These are phyloP conservation scores for Aquilaria yunnanensis DNA, from an alignment of 345 rosid genomes.

Conservation along the genomic window DNA sequence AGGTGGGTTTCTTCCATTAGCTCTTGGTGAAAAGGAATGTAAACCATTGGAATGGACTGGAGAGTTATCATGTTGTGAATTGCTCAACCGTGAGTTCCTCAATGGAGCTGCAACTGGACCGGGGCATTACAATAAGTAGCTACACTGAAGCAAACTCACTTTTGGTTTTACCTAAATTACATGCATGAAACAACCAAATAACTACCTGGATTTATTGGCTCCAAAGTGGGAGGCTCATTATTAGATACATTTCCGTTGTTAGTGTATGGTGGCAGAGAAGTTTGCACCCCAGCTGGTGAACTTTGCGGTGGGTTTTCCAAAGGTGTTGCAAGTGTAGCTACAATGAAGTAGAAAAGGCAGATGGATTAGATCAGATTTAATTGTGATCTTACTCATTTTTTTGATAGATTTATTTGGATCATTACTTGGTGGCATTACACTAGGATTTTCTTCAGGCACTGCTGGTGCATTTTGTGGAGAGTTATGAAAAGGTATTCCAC, in stretches of 20 bases:
- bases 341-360: background rate
- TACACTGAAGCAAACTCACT: background rate
- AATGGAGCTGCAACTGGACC: conserved; percentile 18
- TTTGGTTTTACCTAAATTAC: background rate
- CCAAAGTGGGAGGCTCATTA: conserved; percentile 9
- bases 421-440: conserved; percentile 13
- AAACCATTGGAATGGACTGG: conserved; percentile 14
- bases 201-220: conserved; percentile 23
- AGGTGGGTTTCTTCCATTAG: conserved; percentile 13
- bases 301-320: conserved; percentile 20
- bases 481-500: background rate
- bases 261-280: conserved; percentile 9
- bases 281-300: conserved; percentile 22
- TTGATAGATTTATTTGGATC: background rate
- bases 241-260: conserved; percentile 14
- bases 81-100: background rate
- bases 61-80: conserved; percentile 11
- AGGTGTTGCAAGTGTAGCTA: conserved; percentile 24
- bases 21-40: conserved; percentile 13
- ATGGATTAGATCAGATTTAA: conserved; percentile 11
- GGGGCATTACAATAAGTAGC: background rate
- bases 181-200: background rate
- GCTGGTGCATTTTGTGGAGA: conserved; percentile 22
- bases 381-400: conserved; percentile 3
- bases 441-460: conserved; percentile 14